Conservation (phyloP, 1,284 basidiomycete genomes). For the Apiotrichum veenhuisii region DNA sequence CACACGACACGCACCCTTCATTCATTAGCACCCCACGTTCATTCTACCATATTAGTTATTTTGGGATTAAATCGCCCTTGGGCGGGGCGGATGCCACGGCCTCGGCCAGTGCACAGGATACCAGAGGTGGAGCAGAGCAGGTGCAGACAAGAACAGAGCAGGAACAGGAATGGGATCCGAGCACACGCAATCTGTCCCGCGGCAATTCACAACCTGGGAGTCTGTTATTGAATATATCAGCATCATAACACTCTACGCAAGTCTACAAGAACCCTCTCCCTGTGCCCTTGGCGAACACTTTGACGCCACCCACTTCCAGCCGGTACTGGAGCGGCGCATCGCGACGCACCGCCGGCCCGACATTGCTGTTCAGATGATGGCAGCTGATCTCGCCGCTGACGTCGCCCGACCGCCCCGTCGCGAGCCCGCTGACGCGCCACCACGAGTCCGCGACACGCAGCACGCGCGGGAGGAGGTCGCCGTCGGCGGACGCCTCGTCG, state of each 20-base stretch:
- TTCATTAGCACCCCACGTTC: neutral
- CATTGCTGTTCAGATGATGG: neutral
- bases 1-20: neutral
- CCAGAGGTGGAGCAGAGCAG: neutral
- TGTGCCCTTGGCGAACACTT: slow-evolving; percentile 49
- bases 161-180: too few species aligned
- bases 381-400: slow-evolving; percentile 41
- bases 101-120: neutral
- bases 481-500: slow-evolving; percentile 2
- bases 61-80: slow-evolving; percentile 1
- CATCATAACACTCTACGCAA: neutral
- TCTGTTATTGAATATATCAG: too few species aligned
- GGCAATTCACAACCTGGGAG: too few species aligned
- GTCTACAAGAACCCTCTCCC: slow-evolving; percentile 46
- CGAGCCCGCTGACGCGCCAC: slow-evolving; percentile 43
- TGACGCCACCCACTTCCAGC: slow-evolving; percentile 41
- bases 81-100: neutral
- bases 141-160: too few species aligned
- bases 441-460: slow-evolving; percentile 30
- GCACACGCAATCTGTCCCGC: too few species aligned
- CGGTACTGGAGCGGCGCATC: slow-evolving; percentile 44
- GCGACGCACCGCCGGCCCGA: neutral
- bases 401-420: slow-evolving; percentile 43
- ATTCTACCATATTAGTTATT: neutral
- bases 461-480: slow-evolving; percentile 28